A percentile compares a stretch with the other conserved stretches of the same genome.
These are phyloP conservation scores for Thalassiosira exigua DNA, from an alignment of 352 stramenopile genomes.

Conservation along the genomic window DNA sequence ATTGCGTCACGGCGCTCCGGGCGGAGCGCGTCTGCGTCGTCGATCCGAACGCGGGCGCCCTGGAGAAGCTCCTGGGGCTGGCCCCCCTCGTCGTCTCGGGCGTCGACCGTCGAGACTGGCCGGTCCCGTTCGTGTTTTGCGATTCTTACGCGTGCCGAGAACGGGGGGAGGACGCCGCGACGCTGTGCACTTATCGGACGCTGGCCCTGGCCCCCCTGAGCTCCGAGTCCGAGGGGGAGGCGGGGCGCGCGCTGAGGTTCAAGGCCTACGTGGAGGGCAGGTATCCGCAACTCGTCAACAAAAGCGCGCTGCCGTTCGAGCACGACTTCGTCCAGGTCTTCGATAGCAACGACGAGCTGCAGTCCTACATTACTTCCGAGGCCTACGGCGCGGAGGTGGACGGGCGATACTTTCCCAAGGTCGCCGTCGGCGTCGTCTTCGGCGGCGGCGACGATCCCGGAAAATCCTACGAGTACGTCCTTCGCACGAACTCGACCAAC, in stretches of 20 bases:
- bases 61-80: conserved; percentile 40
- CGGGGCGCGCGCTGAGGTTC: conserved; percentile 40
- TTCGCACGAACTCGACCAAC: conserved; percentile 60
- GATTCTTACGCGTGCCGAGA: conserved; percentile 42
- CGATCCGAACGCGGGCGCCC: conserved; percentile 9
- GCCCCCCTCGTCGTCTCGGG: conserved; percentile 46
- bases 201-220: conserved; percentile 54
- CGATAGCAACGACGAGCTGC: conserved; percentile 45
- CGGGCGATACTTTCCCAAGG: conserved; percentile 49
- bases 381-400: conserved; percentile 37
- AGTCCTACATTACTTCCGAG: conserved; percentile 49
- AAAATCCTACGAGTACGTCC: conserved; percentile 52
- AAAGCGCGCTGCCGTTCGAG: conserved; percentile 43
- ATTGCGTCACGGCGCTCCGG: conserved; percentile 55
- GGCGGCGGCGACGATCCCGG: conserved; percentile 13
- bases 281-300: conserved; percentile 46
- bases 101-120: conserved; percentile 37
- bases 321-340: conserved; percentile 59
- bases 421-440: conserved; percentile 54
- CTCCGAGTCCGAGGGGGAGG: conserved; percentile 5
- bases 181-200: conserved; percentile 51
- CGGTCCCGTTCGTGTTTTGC: conserved; percentile 58
- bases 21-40: conserved; percentile 42
- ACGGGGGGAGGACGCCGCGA: conserved; percentile 41
- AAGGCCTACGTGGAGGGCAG: conserved; percentile 44